A percentile compares a stretch with the other conserved stretches of the same genome.
Conservation (phyloP, 495 filamentous ascomycete species). For the Halenospora varia region DNA sequence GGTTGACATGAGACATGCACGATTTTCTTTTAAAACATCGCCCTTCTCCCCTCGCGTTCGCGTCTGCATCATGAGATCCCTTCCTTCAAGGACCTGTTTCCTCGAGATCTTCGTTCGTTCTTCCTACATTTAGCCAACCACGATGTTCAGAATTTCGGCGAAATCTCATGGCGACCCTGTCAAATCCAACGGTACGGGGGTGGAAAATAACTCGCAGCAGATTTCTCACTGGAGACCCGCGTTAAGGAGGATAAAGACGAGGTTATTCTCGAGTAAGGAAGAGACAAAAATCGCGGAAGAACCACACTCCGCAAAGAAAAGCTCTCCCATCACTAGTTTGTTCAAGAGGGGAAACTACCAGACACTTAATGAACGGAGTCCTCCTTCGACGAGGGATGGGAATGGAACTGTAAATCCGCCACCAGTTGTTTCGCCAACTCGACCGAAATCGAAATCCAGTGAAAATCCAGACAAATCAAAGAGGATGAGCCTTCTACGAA, state of each 20-base stretch:
- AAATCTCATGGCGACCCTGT: neutral
- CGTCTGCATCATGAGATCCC: too few relatives aligned
- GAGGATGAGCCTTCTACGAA: neutral
- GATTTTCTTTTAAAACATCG: too few relatives aligned
- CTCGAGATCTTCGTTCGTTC: neutral
- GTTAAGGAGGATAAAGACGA: neutral
- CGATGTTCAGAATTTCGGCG: neutral
- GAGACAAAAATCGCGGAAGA: neutral
- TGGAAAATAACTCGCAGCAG: neutral
- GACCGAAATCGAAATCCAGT: neutral
- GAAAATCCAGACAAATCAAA: neutral
- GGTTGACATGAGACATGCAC: too few relatives aligned
- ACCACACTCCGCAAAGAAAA: neutral
- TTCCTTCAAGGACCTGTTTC: too few relatives aligned
- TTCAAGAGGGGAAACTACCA: neutral
- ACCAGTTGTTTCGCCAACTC: neutral
- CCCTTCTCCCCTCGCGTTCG: too few relatives aligned
- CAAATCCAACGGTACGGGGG: neutral
- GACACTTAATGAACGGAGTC: neutral
- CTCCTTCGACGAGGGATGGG: neutral
- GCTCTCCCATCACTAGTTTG: neutral
- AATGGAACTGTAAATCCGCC: too few relatives aligned
- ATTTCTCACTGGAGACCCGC: neutral
- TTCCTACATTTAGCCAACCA: neutral
- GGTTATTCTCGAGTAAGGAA: neutral